Evolutionary conservation across 805 yeast species (phyloP).

Genomic region (Metschnikowia aberdeeniae): DNA sequence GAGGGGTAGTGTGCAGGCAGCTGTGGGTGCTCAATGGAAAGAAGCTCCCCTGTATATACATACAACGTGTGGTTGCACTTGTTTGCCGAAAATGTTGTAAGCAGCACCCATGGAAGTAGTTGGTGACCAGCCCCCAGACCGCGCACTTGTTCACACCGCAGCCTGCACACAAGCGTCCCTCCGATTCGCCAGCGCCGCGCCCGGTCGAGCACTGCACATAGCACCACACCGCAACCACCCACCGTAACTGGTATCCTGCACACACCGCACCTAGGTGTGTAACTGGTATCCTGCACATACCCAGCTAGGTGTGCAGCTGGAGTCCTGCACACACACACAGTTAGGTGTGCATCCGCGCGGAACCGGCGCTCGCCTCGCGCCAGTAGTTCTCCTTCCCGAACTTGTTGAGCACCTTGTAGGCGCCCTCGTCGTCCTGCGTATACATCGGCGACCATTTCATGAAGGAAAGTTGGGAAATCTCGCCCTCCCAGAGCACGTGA

Average conservation of each 20-base stretch:
- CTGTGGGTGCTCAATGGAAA: too few relatives aligned
- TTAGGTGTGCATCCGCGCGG: too few relatives aligned
- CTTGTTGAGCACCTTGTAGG: conserved; percentile 44
- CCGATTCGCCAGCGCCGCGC: too few relatives aligned
- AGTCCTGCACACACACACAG: neutral
- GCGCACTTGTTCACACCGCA: neutral
- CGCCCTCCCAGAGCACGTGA: conserved; percentile 68
- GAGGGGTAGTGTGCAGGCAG: neutral
- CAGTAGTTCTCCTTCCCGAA: conserved; percentile 60
- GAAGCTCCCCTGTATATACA: conserved; percentile 14
- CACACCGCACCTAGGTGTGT: too few relatives aligned
- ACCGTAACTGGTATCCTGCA: too few relatives aligned
- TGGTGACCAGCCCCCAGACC: neutral
- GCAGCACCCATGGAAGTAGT: conserved; percentile 34
- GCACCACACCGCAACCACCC: too few relatives aligned
- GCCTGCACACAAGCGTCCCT: neutral
- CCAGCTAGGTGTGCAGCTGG: too few relatives aligned
- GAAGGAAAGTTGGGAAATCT: conserved; percentile 49
- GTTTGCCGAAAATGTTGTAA: conserved; percentile 41
- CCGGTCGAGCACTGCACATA: too few relatives aligned
- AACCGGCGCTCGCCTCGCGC: conserved; percentile 22
- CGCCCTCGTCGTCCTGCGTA: conserved; percentile 48
- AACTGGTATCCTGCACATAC: too few relatives aligned
- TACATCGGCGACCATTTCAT: conserved; percentile 65
- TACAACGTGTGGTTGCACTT: conserved; percentile 44